Base-by-base conservation (phyloP, 176 grass and related monocot species). In the Echinochloa phyllopogon region DNA sequence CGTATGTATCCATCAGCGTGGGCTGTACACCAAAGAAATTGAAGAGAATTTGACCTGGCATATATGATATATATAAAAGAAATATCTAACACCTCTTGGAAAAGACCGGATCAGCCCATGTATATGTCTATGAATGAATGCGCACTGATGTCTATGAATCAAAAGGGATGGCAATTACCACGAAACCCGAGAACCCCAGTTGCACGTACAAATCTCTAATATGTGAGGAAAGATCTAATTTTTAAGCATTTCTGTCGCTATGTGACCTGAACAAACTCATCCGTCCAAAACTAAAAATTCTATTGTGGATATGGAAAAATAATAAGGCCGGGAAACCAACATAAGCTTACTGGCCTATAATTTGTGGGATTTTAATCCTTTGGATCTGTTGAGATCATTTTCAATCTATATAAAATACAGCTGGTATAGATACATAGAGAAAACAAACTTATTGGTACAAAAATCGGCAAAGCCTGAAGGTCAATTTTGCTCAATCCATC, bases 111-210 rank as follows among this genome's bases (percentile, higher is more conserved):
- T 72, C 23, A 13, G 7, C 1, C 69, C 45, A 51, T 52, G 7
- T 0, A 57, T 74, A 16, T 0, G 4, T 24, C 8, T 1, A 37
- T 33, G 27, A 53, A 37, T 33, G 27, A 53, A 65, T 51, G 18
- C 23, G 8, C 4, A 21, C 11, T 23, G 79, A 81, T 10, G 6
- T 0, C 33, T 68, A 4, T 70, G 58, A 29, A 64, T 81, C 65
- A 70, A 82, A 81, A 82, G 65, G 4, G n/a, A 82, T 71, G 65
- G 50, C 79, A 69, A 70, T 70, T 70, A 20, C 65, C 50, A 21
- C 70, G 79, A 69, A 82, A 44, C 79, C 21, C 7, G 29, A 33
- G 29, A 57, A 50, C 62, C 45, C 45, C 21, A 53, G 33, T 2
- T 17, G 25, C 33, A 0, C 5, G 11, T 60, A 43, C 45, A 8